phyloP scores from a whole-genome alignment of 495 filamentous ascomycete genomes.

The Penicillium lividum region DNA sequence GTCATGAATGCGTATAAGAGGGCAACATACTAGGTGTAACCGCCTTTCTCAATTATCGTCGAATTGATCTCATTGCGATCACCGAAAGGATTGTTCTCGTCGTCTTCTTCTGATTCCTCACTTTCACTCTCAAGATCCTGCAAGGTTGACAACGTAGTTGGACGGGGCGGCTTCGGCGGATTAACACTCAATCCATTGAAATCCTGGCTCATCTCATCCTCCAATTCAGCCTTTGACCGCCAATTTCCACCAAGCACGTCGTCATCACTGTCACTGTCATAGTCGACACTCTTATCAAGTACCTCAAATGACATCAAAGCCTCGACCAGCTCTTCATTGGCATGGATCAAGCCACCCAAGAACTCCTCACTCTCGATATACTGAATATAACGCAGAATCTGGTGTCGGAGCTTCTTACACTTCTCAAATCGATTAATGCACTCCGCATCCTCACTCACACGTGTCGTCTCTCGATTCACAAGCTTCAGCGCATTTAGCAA shows the following conservation, averaged over 20 bases:
- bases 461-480: constrained; percentile 86
- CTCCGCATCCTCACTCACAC: constrained; percentile 80
- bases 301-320: constrained; percentile 94
- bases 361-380: constrained; percentile 80
- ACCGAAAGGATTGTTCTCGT: constrained; percentile 76
- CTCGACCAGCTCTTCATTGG: constrained; percentile 84
- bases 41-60: constrained; percentile 52
- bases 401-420: constrained; percentile 81
- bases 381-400: constrained; percentile 87
- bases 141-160: constrained; percentile 29
- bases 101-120: constrained; percentile 59
- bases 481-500: constrained; percentile 84
- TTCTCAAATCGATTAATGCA: constrained; percentile 76
- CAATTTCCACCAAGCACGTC: constrained; percentile 41
- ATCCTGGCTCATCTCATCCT: constrained; percentile 34
- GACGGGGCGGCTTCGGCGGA: constrained; percentile 45
- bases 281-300: constrained; percentile 91
- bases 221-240: constrained; percentile 31
- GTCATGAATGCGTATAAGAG: neutral
- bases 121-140: constrained; percentile 41
- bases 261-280: constrained; percentile 90
- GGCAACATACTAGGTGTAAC: constrained; percentile 53
- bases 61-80: constrained; percentile 73
- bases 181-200: constrained; percentile 46
- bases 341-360: constrained; percentile 76